These are phyloP conservation scores for Saturnispora halmiae DNA, from an alignment of 805 yeast genomes.

Conservation along the genomic window DNA sequence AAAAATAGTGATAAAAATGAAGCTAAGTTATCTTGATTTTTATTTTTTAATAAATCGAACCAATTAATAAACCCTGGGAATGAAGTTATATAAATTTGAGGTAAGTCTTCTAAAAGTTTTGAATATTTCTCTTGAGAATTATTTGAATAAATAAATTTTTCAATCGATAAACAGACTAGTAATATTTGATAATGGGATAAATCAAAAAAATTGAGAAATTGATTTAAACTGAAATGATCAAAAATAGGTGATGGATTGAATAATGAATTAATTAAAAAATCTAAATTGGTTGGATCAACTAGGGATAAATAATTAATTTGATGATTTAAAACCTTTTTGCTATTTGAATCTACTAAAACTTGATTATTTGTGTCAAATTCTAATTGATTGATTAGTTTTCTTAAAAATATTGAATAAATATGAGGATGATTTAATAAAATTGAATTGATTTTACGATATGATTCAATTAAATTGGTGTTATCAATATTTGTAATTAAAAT, in stretches of 20 bases:
- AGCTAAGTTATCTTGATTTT: slow-evolving; percentile 13
- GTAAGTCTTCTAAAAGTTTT: slow-evolving; percentile 18
- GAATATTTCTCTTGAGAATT: slow-evolving; percentile 9
- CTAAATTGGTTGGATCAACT: slow-evolving; percentile 14
- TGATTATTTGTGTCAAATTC: slow-evolving; percentile 19
- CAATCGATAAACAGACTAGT: slow-evolving; percentile 23
- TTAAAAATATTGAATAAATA: slow-evolving; percentile 27
- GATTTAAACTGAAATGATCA: slow-evolving; percentile 23
- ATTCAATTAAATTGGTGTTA: slow-evolving; percentile 32
- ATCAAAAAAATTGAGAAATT: slow-evolving; percentile 24
- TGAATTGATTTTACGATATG: slow-evolving; percentile 37
- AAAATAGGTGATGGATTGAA: slow-evolving; percentile 22
- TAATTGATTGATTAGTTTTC: slow-evolving; percentile 25
- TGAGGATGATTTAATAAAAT: slow-evolving; percentile 33
- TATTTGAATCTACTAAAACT: slow-evolving; percentile 16
- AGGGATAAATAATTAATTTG: slow-evolving; percentile 22
- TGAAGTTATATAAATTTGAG: slow-evolving; percentile 19
- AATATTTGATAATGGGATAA: slow-evolving; percentile 22
- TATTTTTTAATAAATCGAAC: slow-evolving; percentile 18
- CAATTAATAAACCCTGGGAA: slow-evolving; percentile 24
- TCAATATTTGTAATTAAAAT: slow-evolving; percentile 39
- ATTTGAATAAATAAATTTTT: slow-evolving; percentile 14
- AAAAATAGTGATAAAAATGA: slow-evolving; percentile 20
- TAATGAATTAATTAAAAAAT: slow-evolving; percentile 13
- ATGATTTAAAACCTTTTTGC: slow-evolving; percentile 17